A percentile compares a stretch with the other conserved stretches of the same genome.
phyloP scores from a whole-genome alignment of 2,329 filamentous ascomycete species.

The Nakataea oryzae region DNA sequence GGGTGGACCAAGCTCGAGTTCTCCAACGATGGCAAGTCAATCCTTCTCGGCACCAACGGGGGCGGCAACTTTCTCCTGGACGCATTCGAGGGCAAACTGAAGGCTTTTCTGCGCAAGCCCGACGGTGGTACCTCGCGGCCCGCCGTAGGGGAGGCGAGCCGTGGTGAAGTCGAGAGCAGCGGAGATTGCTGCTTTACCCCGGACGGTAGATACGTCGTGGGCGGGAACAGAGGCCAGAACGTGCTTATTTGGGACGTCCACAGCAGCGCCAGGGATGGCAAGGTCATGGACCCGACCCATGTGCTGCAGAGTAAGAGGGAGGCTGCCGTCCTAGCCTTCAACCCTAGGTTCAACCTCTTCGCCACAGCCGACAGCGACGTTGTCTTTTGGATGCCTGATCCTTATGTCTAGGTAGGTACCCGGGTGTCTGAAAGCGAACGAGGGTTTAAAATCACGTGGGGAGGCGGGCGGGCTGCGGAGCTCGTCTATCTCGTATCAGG shows the following conservation, averaged over 20 bases:
- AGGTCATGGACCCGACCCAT: conserved; percentile 51
- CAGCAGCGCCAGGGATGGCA: conserved; percentile 40
- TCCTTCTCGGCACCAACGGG: conserved; percentile 77
- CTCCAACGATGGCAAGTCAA: conserved; percentile 84
- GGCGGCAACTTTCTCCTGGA: conserved; percentile 87
- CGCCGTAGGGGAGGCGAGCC: conserved; percentile 39
- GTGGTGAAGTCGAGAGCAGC: conserved; percentile 39
- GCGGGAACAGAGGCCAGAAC: conserved; percentile 60
- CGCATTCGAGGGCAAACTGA: conserved; percentile 74
- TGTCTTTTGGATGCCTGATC: conserved; percentile 68
- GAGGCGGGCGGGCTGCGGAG: background rate
- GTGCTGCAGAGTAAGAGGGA: conserved; percentile 57
- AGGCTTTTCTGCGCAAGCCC: conserved; percentile 57
- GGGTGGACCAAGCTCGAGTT: conserved; percentile 92
- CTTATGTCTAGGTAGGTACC: conserved; percentile 29
- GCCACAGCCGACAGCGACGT: conserved; percentile 82
- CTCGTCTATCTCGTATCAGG: background rate
- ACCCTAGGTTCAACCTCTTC: conserved; percentile 85
- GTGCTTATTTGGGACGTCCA: conserved; percentile 81
- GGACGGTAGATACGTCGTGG: conserved; percentile 80
- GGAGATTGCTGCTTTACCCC: conserved; percentile 84
- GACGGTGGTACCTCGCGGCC: conserved; percentile 41
- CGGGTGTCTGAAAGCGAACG: background rate
- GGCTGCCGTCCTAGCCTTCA: conserved; percentile 72
- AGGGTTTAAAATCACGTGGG: background rate